Percentiles rank a stretch among this genome's conserved stretches.
Evolutionary conservation across 495 filamentous ascomycete genomes (phyloP).

Genomic region (Annulohypoxylon stygium): DNA sequence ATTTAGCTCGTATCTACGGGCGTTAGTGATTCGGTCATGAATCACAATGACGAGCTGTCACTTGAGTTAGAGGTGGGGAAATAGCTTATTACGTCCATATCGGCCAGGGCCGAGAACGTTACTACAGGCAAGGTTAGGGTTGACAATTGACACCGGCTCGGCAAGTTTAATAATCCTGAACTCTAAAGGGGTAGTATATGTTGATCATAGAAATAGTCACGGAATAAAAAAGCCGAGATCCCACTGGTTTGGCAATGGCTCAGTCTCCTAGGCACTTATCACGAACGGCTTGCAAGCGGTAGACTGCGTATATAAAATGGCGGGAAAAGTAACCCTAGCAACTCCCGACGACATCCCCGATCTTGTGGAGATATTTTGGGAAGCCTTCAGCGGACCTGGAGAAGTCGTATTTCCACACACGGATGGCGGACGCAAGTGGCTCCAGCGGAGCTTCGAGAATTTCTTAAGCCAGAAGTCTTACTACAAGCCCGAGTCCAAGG

Average conservation of each 20-base stretch:
- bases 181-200: not conserved
- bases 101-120: slow-evolving; percentile 36
- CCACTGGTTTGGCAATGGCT: not conserved
- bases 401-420: slow-evolving; percentile 48
- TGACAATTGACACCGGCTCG: slow-evolving; percentile 34
- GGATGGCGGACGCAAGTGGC: slow-evolving; percentile 47
- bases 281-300: not conserved
- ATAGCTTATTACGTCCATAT: slow-evolving; percentile 28
- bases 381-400: slow-evolving; percentile 48
- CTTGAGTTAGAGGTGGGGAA: slow-evolving; percentile 22
- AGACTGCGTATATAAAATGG: slow-evolving; percentile 18
- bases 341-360: slow-evolving; percentile 49
- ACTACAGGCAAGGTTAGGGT: slow-evolving; percentile 35
- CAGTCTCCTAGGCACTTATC: not conserved
- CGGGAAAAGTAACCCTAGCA: slow-evolving; percentile 57
- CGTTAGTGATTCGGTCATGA: slow-evolving; percentile 3
- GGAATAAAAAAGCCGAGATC: slow-evolving; percentile 15
- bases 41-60: slow-evolving; percentile 40
- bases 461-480: slow-evolving; percentile 49
- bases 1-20: slow-evolving; percentile 9
- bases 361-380: slow-evolving; percentile 48
- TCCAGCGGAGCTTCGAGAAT: slow-evolving; percentile 49
- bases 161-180: slow-evolving; percentile 19
- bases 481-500: slow-evolving; percentile 45
- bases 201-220: not conserved